These are phyloP conservation scores for Lotmaria passim DNA, from an alignment of 208 protist species.

Conservation along the genomic window DNA sequence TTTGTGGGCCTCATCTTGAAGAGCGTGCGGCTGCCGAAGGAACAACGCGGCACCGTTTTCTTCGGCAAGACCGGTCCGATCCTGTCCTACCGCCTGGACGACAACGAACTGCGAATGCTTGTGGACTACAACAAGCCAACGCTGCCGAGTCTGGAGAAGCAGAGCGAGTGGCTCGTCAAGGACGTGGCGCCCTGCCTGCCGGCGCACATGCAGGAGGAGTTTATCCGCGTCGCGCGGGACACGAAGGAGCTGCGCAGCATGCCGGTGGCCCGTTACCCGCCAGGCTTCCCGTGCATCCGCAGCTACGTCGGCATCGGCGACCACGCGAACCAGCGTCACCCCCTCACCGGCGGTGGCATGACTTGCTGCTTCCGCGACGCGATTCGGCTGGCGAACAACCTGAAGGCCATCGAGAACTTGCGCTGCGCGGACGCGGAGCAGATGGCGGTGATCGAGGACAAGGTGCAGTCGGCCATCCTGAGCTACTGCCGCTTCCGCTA, in stretches of 20 bases:
- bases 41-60: conserved; percentile 91
- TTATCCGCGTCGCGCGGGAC: conserved; percentile 66
- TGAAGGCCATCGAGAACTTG: conserved; percentile 60
- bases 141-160: conserved; percentile 71
- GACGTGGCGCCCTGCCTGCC: conserved; percentile 87
- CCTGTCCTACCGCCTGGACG: conserved; percentile 90
- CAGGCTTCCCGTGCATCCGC: conserved; percentile 70
- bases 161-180: conserved; percentile 83
- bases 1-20: conserved; percentile 90
- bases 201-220: conserved; percentile 70
- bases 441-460: conserved; percentile 65
- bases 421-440: conserved; percentile 40
- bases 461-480: conserved; percentile 63
- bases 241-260: conserved; percentile 77
- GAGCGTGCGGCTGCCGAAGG: conserved; percentile 68
- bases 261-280: conserved; percentile 78
- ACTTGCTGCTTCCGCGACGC: conserved; percentile 92
- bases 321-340: conserved; percentile 94
- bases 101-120: conserved; percentile 80
- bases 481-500: conserved; percentile 62
- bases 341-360: conserved; percentile 93
- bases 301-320: conserved; percentile 94
- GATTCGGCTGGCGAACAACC: conserved; percentile 58
- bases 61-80: conserved; percentile 91
- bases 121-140: conserved; percentile 87